Conservation (phyloP, 441 rosid species). For the Adansonia rubrostipa region DNA sequence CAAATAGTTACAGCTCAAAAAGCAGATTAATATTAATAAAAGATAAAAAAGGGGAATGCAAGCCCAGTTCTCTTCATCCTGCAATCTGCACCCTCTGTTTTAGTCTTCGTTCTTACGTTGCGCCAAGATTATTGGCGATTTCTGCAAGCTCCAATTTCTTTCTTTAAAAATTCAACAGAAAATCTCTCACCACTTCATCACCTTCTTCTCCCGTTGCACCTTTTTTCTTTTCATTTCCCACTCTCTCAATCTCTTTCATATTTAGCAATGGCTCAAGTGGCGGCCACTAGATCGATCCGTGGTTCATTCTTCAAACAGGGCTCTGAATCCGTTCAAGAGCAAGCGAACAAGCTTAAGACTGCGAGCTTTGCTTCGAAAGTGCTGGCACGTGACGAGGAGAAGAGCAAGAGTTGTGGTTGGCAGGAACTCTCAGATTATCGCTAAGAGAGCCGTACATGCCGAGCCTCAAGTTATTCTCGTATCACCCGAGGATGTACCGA, state of each 20-base stretch:
- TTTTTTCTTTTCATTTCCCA: conserved; percentile 3
- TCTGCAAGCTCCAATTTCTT: conserved; percentile 39
- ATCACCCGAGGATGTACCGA: conserved; percentile 69
- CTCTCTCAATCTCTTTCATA: conserved; percentile 8
- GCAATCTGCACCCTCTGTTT: not conserved
- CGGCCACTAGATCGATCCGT: conserved; percentile 67
- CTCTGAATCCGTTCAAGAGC: conserved; percentile 54
- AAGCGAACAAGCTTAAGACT: conserved; percentile 56
- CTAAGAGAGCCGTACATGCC: conserved; percentile 52
- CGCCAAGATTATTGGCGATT: conserved; percentile 63
- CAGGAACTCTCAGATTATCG: conserved; percentile 42
- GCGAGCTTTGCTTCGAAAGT: conserved; percentile 55
- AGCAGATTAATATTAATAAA: not conserved
- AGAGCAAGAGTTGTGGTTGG: conserved; percentile 33
- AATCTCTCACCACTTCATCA: not conserved
- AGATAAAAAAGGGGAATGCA: conserved; percentile 33
- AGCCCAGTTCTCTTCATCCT: conserved; percentile 42
- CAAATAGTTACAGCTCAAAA: not conserved
- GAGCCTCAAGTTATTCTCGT: conserved; percentile 73
- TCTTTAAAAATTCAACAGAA: conserved; percentile 4
- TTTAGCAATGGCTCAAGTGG: conserved; percentile 74
- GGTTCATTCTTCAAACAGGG: conserved; percentile 45
- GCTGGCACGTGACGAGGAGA: conserved; percentile 39
- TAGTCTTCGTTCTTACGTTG: conserved; percentile 23
- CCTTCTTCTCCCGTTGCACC: conserved; percentile 4